Percentiles rank a stretch among this genome's conserved stretches.
Evolutionary conservation across 2,329 filamentous ascomycete species (phyloP).

Genomic region (Fonsecaea erecta): DNA sequence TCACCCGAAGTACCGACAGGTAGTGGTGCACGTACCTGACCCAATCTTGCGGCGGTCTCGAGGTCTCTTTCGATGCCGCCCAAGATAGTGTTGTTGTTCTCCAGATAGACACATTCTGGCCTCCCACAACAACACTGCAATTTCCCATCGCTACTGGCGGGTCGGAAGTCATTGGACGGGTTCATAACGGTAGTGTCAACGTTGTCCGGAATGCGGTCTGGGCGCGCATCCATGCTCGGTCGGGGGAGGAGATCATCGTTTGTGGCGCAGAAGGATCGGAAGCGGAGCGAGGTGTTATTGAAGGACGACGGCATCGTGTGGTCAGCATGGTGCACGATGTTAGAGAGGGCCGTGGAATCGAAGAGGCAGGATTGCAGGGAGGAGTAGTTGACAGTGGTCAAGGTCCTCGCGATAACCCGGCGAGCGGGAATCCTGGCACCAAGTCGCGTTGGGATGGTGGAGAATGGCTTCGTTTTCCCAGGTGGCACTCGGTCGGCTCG

Average conservation of each 20-base stretch:
- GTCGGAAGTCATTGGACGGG: conserved; percentile 26
- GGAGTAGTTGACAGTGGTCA: neutral
- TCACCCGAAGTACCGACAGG: conserved; percentile 2
- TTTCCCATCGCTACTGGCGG: conserved; percentile 23
- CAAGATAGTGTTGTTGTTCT: conserved; percentile 77
- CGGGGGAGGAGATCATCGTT: conserved; percentile 32
- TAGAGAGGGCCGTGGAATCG: neutral
- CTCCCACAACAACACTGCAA: conserved; percentile 81
- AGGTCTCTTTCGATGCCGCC: conserved; percentile 86
- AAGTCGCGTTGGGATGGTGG: conserved; percentile 18
- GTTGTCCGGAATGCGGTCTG: conserved; percentile 34
- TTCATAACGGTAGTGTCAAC: conserved; percentile 31
- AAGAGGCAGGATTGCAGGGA: conserved; percentile 2
- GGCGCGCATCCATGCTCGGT: conserved; percentile 30
- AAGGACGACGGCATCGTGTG: conserved; percentile 26
- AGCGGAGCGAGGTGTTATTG: conserved; percentile 32
- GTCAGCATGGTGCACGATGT: conserved; percentile 33
- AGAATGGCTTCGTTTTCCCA: conserved; percentile 10
- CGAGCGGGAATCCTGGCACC: conserved; percentile 4
- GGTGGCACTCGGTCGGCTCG: neutral
- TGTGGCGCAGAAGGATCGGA: conserved; percentile 32
- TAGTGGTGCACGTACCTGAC: conserved; percentile 73
- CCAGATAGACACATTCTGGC: conserved; percentile 76
- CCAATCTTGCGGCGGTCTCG: conserved; percentile 80
- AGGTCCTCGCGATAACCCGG: conserved; percentile 7